A percentile compares a stretch with the other conserved stretches of the same genome.
These are phyloP conservation scores for Cajanus cajan DNA, from an alignment of 306 rosid species.

Conservation along the genomic window DNA sequence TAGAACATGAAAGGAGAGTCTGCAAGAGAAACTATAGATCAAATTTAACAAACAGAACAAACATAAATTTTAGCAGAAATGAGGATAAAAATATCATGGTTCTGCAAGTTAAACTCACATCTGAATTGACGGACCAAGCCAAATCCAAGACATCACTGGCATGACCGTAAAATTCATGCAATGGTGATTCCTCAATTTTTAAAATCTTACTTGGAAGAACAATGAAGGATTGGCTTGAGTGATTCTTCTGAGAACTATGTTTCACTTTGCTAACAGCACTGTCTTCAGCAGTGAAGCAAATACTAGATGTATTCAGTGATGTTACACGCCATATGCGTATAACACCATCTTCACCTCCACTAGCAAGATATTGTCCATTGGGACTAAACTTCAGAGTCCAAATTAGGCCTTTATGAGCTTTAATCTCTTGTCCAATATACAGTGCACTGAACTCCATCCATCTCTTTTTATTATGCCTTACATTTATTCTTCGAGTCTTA, in stretches of 20 bases:
- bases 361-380: conserved; percentile 72
- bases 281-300: conserved; percentile 36
- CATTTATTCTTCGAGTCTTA: conserved; percentile 41
- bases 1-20: conserved; percentile 89
- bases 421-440: conserved; percentile 65
- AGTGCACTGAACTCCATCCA: conserved; percentile 68
- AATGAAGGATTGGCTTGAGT: conserved; percentile 38
- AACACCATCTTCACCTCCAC: conserved; percentile 94
- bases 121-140: conserved; percentile 87
- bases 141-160: conserved; percentile 77
- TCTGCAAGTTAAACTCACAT: conserved; percentile 55
- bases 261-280: conserved; percentile 31
- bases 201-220: conserved; percentile 69
- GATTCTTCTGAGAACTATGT: conserved; percentile 43
- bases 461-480: conserved; percentile 52
- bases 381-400: conserved; percentile 94
- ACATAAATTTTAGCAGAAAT: neutral
- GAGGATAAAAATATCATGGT: neutral
- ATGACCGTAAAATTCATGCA: conserved; percentile 75
- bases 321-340: conserved; percentile 68
- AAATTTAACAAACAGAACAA: neutral
- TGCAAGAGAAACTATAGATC: conserved; percentile 44
- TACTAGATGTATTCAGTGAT: conserved; percentile 39
- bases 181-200: conserved; percentile 66
- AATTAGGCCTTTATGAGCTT: conserved; percentile 76